Base-by-base conservation (phyloP, 23 red algal species). In the Gracilariopsis chorda region DNA sequence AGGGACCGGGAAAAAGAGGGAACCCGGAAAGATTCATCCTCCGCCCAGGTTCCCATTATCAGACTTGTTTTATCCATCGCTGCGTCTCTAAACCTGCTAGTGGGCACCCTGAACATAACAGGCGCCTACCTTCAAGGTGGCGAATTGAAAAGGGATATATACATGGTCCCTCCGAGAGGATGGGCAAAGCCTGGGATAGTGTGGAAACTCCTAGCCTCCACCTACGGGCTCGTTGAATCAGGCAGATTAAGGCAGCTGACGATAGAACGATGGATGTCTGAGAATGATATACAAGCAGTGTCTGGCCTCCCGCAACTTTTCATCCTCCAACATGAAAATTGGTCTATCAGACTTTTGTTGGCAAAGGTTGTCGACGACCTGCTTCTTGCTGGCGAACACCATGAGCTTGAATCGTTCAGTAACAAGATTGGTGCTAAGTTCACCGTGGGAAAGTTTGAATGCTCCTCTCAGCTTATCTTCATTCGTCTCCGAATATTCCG, bases 361-460 rank as follows among this genome's bases (percentile, higher is more conserved):
- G 82, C 61, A 3, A 86, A 86, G 41, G 82, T 86, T 10, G 82
- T 86, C 40, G 82, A 86, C 35, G 82, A 77, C 46, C 53, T 88
- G 37, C 40, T 88, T 20, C 2, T 88, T 40, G 44, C 35, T 25
- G 64, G 48, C 14, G 10, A 24, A 28, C 12, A 16, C 42, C 47
- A 5, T 1, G 42, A 74, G 2, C 42, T 74, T 36, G 17, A 76
- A 13, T 17, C 33, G 14, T 88, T 88, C 34, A 11, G 20, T 0
- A n/a, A 73, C 24, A 27, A 42, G 0, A 72, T 88, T n/a, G 21
- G n/a, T 3, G 11, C 0, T 13, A 17, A 48, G 13, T 88, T 88
- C 25, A 60, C 28, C 1, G 67, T 88, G 10, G 64, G 67, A 5
- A 76, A 64, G 20, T 88, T 88, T 42, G 65, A 56, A 4, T 27